phyloP scores from a whole-genome alignment of 2,329 filamentous ascomycete genomes.

The Scedosporium minutisporum region DNA sequence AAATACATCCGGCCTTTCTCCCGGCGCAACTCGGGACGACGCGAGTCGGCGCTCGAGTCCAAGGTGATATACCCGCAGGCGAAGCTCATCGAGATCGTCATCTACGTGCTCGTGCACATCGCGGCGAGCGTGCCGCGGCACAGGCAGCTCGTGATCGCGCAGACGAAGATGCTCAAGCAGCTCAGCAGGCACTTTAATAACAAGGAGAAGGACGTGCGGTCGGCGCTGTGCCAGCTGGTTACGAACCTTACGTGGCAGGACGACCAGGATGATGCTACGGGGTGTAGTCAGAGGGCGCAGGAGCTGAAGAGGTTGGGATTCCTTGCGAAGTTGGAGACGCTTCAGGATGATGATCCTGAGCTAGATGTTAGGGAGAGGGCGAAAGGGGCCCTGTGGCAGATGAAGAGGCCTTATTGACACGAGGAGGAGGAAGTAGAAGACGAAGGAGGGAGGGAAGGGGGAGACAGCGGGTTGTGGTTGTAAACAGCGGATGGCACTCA shows the following conservation, averaged over 20 bases:
- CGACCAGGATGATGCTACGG: constrained; percentile 52
- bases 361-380: constrained; percentile 77
- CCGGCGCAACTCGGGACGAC: constrained; percentile 31
- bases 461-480: not conserved
- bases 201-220: constrained; percentile 62
- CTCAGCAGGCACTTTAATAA: constrained; percentile 66
- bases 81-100: constrained; percentile 68
- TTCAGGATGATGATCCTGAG: constrained; percentile 59
- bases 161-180: constrained; percentile 64
- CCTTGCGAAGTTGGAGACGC: constrained; percentile 50
- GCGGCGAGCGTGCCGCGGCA: constrained; percentile 73
- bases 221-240: constrained; percentile 72
- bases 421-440: not conserved
- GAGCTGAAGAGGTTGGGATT: constrained; percentile 67
- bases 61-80: constrained; percentile 46
- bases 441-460: not conserved
- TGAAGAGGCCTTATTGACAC: constrained; percentile 31
- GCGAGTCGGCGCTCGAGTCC: constrained; percentile 27
- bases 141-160: constrained; percentile 65
- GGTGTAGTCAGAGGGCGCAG: constrained; percentile 55
- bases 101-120: constrained; percentile 79
- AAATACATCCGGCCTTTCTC: constrained; percentile 45
- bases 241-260: constrained; percentile 82
- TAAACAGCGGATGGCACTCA: not conserved
- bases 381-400: constrained; percentile 67